Evolutionary conservation across 169 alveolate species (phyloP).

Genomic region (Hepatocystis sp.): DNA sequence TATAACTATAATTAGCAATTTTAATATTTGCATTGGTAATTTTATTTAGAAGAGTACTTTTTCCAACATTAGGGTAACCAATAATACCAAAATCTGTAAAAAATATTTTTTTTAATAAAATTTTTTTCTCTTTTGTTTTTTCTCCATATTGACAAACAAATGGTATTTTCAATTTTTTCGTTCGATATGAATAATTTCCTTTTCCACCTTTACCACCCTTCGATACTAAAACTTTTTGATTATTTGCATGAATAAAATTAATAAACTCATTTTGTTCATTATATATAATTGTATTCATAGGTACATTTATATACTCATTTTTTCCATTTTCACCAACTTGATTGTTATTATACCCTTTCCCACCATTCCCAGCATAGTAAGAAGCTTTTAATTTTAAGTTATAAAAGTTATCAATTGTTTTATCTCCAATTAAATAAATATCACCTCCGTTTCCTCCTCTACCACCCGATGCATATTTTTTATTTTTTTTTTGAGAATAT

Average conservation of each 20-base stretch:
- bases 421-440: conserved; percentile 86
- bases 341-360: conserved; percentile 77
- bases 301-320: conserved; percentile 87
- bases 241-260: conserved; percentile 77
- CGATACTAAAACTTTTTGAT: conserved; percentile 84
- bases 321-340: conserved; percentile 89
- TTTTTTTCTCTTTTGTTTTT: conserved; percentile 71
- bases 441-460: conserved; percentile 96
- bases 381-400: conserved; percentile 81
- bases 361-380: conserved; percentile 89
- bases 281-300: conserved; percentile 91
- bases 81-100: conserved; percentile 69
- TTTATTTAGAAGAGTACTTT: conserved; percentile 58
- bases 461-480: conserved; percentile 95
- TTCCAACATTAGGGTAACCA: conserved; percentile 75
- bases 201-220: conserved; percentile 94
- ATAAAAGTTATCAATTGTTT: conserved; percentile 80
- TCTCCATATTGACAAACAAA: conserved; percentile 76
- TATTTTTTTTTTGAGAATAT: conserved; percentile 86
- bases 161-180: conserved; percentile 78
- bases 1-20: conserved; percentile 75
- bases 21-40: conserved; percentile 56
- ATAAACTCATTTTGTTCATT: conserved; percentile 78
- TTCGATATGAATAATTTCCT: conserved; percentile 89
- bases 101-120: conserved; percentile 46